These are phyloP conservation scores for Penicillium ucsense DNA, from an alignment of 495 filamentous ascomycete genomes.

Conservation along the genomic window DNA sequence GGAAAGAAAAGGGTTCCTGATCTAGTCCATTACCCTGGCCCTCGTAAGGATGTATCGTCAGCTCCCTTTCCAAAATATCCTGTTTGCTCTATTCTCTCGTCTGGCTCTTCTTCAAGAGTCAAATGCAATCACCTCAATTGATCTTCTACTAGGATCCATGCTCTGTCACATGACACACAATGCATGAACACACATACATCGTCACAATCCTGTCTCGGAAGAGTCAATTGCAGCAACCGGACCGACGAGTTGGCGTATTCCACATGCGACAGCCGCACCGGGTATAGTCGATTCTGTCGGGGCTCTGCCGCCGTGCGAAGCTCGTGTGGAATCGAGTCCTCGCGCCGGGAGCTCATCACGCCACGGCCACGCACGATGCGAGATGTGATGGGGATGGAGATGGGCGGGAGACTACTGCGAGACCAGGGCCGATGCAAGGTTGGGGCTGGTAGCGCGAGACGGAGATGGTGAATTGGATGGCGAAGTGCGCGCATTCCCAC, in stretches of 20 bases:
- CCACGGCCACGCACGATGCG: neutral
- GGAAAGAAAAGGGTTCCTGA: constrained; percentile 40
- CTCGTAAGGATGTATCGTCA: too few relatives aligned
- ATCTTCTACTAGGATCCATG: too few relatives aligned
- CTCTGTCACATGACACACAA: too few relatives aligned
- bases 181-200: too few relatives aligned
- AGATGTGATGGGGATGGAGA: constrained; percentile 1
- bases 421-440: neutral
- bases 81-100: neutral
- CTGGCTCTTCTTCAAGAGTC: neutral
- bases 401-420: neutral
- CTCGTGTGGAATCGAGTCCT: constrained; percentile 38
- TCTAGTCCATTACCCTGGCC: constrained; percentile 3
- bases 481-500: neutral
- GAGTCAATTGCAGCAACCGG: constrained; percentile 40
- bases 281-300: constrained; percentile 48
- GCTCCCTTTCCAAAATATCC: neutral
- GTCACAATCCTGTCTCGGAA: constrained; percentile 17
- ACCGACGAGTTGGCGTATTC: constrained; percentile 38
- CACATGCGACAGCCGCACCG: constrained; percentile 37
- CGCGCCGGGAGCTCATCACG: constrained; percentile 23
- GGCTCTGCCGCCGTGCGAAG: constrained; percentile 66
- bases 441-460: constrained; percentile 3
- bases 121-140: neutral
- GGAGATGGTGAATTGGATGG: constrained; percentile 1